phyloP scores from a whole-genome alignment of 768 basidiomycete species.

The Leucogyrophana mollusca region DNA sequence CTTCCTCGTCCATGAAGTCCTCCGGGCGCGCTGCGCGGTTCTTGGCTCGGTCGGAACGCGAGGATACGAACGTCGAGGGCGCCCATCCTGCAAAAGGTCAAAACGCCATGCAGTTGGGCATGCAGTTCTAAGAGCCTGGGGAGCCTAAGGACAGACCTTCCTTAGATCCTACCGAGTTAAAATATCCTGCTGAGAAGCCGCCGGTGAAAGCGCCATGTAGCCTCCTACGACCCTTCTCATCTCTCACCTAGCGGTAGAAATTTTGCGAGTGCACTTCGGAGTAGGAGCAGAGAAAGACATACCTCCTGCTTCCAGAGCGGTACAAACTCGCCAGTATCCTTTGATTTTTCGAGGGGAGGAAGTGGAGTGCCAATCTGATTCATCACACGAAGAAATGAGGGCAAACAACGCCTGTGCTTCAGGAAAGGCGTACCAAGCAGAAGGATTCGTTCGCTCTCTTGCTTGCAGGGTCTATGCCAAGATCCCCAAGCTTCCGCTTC shows the following conservation, averaged over 20 bases:
- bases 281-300: constrained; percentile 24
- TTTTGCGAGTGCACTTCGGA: constrained; percentile 11
- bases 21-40: constrained; percentile 65
- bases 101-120: neutral
- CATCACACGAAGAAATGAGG: constrained; percentile 9
- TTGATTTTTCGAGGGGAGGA: constrained; percentile 91
- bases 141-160: constrained; percentile 66
- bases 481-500: constrained; percentile 82
- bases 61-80: constrained; percentile 91
- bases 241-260: constrained; percentile 62
- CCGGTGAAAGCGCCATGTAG: constrained; percentile 99
- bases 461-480: constrained; percentile 72
- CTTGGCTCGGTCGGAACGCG: constrained; percentile 72
- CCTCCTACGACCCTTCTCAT: constrained; percentile 89
- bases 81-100: constrained; percentile 82
- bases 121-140: neutral
- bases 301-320: constrained; percentile 99
- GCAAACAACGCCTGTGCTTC: neutral
- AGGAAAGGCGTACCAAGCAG: constrained; percentile 57
- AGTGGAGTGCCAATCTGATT: constrained; percentile 88
- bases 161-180: constrained; percentile 93
- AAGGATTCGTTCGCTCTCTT: constrained; percentile 79
- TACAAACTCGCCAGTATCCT: constrained; percentile 91
- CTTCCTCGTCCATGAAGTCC: constrained; percentile 99
- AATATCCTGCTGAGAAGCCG: constrained; percentile 97